Evolutionary conservation across 306 rosid genomes (phyloP).

Genomic region (Coriaria nepalensis): DNA sequence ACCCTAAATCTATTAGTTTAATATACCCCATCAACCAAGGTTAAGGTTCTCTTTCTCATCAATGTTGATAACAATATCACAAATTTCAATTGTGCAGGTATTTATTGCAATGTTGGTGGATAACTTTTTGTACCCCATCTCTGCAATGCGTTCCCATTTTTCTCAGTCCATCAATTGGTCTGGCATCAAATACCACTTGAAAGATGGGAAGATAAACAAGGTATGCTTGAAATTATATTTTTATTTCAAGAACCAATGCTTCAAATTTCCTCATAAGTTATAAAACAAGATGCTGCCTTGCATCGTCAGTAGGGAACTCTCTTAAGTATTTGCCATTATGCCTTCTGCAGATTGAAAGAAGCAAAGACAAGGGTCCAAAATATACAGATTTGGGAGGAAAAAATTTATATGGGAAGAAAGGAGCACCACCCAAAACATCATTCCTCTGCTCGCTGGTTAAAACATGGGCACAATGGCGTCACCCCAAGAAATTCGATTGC

Average conservation of each 20-base stretch:
- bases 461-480: constrained; percentile 47
- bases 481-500: constrained; percentile 68
- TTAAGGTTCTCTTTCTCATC: not conserved
- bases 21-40: no score
- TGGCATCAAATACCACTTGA: constrained; percentile 72
- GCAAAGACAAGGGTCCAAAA: constrained; percentile 53
- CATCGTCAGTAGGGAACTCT: not conserved
- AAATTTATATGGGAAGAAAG: constrained; percentile 66
- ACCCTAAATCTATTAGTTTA: no score
- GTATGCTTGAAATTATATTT: constrained; percentile 28
- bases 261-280: not conserved
- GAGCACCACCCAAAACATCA: constrained; percentile 42
- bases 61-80: not conserved
- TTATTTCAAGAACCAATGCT: constrained; percentile 6
- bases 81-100: constrained; percentile 42
- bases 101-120: constrained; percentile 88
- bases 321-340: constrained; percentile 3
- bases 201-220: constrained; percentile 74
- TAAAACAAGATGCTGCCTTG: not conserved
- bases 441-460: constrained; percentile 53
- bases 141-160: constrained; percentile 81
- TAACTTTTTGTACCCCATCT: constrained; percentile 78
- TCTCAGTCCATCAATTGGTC: constrained; percentile 95
- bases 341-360: constrained; percentile 75
- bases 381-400: constrained; percentile 87